Evolutionary conservation across 2,329 filamentous ascomycete species (phyloP).

Genomic region (Cephalotrichum gorgonifer): DNA sequence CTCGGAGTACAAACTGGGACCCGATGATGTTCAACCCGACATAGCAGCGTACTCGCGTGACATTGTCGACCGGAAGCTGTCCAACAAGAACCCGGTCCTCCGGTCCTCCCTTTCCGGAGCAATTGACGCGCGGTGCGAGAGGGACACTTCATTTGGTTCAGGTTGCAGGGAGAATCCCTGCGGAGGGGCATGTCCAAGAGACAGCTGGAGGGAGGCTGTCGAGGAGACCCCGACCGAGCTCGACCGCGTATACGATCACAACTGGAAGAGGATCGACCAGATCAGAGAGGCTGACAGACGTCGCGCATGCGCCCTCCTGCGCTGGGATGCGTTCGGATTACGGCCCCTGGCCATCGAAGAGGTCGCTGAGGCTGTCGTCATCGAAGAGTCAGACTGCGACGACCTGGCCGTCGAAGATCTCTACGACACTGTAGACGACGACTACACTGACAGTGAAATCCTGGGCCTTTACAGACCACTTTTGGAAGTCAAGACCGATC

Average conservation of each 20-base stretch:
- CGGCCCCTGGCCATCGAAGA: conserved; percentile 14
- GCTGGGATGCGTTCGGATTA: no score
- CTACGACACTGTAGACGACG: no score
- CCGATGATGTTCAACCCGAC: conserved; percentile 14
- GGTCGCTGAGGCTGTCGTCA: conserved; percentile 9
- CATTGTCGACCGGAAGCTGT: conserved; percentile 18
- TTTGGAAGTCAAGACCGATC: no score
- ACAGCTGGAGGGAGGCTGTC: conserved; percentile 16
- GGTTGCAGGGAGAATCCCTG: conserved; percentile 16
- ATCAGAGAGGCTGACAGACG: conserved; percentile 8
- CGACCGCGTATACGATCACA: conserved; percentile 17
- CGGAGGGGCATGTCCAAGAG: conserved; percentile 15
- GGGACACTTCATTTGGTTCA: conserved; percentile 24
- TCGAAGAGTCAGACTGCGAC: conserved; percentile 10
- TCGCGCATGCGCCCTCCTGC: conserved; percentile 18
- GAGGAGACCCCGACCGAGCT: conserved; percentile 16
- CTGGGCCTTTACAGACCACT: no score
- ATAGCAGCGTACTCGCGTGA: conserved; percentile 12
- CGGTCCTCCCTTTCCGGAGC: conserved; percentile 10
- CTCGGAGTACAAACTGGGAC: conserved; percentile 11
- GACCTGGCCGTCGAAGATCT: background rate
- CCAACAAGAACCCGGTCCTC: conserved; percentile 13
- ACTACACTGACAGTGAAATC: no score
- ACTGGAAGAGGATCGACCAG: conserved; percentile 14
- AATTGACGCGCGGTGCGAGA: conserved; percentile 17